Conservation (phyloP, 768 basidiomycete genomes). For the Lactarius sanguifluus region DNA sequence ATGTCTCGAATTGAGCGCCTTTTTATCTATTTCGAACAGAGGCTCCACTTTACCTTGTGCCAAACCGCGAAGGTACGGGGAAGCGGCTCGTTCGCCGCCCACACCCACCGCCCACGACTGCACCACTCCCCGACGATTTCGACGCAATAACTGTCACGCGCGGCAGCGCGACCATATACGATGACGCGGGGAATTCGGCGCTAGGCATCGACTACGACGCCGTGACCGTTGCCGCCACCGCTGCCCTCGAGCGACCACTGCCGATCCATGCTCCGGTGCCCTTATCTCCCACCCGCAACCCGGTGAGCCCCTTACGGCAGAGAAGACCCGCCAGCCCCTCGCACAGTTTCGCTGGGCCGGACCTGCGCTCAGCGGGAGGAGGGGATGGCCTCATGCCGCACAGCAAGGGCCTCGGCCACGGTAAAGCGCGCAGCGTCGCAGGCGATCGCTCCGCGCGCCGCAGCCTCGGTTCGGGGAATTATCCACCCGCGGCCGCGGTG, state of each 20-base stretch:
- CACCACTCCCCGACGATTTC: constrained; percentile 44
- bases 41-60: constrained; percentile 38
- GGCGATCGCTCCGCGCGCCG: constrained; percentile 17
- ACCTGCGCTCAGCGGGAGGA: constrained; percentile 5
- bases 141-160: constrained; percentile 38
- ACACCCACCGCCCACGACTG: constrained; percentile 41
- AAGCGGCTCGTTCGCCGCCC: constrained; percentile 42
- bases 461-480: constrained; percentile 17
- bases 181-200: constrained; percentile 23
- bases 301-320: constrained; percentile 8
- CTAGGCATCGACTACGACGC: constrained; percentile 29
- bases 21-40: constrained; percentile 10
- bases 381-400: not conserved
- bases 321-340: constrained; percentile 24
- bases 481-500: not conserved
- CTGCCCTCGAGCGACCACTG: not conserved
- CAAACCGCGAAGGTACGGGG: constrained; percentile 40
- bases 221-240: constrained; percentile 20
- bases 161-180: constrained; percentile 25
- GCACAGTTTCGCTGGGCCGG: constrained; percentile 19
- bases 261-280: constrained; percentile 11
- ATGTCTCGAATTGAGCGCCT: not conserved
- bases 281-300: constrained; percentile 3
- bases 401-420: constrained; percentile 2
- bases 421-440: constrained; percentile 27